Evolutionary conservation across 768 basidiomycete genomes (phyloP).

Genomic region (Dendrothele bispora): DNA sequence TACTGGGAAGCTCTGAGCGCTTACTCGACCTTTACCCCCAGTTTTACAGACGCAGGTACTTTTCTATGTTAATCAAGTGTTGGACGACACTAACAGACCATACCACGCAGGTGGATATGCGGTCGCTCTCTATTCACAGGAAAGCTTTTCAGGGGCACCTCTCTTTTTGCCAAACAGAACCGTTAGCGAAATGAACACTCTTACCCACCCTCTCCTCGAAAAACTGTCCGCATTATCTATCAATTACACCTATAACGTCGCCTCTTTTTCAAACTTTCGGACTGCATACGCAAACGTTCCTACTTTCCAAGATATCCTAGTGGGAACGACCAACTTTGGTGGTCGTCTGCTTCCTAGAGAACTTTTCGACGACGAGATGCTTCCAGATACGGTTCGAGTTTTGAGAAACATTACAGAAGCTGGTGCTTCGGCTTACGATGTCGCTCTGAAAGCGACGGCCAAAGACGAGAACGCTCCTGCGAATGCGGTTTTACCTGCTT

Average conservation of each 20-base stretch:
- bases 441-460: not conserved
- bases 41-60: not conserved
- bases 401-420: conserved; percentile 1
- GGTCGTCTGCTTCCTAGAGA: conserved; percentile 4
- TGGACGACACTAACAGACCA: too few relatives aligned
- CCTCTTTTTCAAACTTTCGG: too few relatives aligned
- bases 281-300: too few relatives aligned
- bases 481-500: conserved; percentile 5
- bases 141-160: conserved; percentile 2
- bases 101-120: too few relatives aligned
- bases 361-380: not conserved
- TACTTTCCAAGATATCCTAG: too few relatives aligned
- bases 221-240: too few relatives aligned
- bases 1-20: conserved; percentile 8
- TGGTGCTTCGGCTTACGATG: conserved; percentile 4
- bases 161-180: conserved; percentile 5
- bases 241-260: too few relatives aligned
- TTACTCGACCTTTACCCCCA: not conserved
- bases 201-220: too few relatives aligned
- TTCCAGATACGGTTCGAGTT: not conserved
- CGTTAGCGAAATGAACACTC: too few relatives aligned
- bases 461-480: not conserved
- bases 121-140: not conserved
- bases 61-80: too few relatives aligned
- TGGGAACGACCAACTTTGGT: too few relatives aligned